Evolutionary conservation across 306 rosid genomes (phyloP).

Genomic region (Ormosia emarginata): DNA sequence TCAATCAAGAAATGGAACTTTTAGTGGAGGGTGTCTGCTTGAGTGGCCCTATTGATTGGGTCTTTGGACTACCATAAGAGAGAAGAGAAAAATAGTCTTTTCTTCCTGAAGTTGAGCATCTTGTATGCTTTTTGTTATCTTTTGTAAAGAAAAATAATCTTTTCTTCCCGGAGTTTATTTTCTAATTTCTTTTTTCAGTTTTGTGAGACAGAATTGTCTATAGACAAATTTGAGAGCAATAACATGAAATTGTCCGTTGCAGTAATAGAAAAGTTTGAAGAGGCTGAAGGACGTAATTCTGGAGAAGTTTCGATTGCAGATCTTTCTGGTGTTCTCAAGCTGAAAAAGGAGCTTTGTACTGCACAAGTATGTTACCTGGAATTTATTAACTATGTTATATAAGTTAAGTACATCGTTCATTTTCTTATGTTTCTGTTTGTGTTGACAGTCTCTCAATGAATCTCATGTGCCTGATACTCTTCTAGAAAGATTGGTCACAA

Average conservation of each 20-base stretch:
- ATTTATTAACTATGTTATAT: not conserved
- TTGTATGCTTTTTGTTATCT: not conserved
- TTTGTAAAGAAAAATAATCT: not conserved
- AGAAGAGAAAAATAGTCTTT: not conserved
- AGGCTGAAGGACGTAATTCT: slow-evolving; percentile 60
- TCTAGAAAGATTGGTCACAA: slow-evolving; percentile 65
- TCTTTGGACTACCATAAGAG: not conserved
- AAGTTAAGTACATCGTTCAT: not conserved
- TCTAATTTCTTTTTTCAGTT: not conserved
- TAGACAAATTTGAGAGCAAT: not conserved
- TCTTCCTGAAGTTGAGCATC: not conserved
- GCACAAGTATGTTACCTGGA: slow-evolving; percentile 50
- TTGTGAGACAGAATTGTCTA: not conserved
- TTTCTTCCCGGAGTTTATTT: not conserved
- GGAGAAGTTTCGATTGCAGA: slow-evolving; percentile 64
- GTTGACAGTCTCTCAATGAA: slow-evolving; percentile 66
- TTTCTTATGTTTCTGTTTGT: slow-evolving; percentile 14
- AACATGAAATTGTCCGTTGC: slow-evolving; percentile 16
- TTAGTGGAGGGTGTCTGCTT: not conserved
- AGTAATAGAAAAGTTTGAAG: slow-evolving; percentile 82
- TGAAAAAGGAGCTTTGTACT: slow-evolving; percentile 71
- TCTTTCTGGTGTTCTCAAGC: slow-evolving; percentile 64
- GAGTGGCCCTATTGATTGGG: not conserved
- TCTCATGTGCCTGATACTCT: slow-evolving; percentile 66
- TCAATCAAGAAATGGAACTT: not conserved